Percentiles rank a stretch among this genome's conserved stretches.
phyloP scores from a whole-genome alignment of 1,139 yeast species.

The Geotrichum histeridarum region DNA sequence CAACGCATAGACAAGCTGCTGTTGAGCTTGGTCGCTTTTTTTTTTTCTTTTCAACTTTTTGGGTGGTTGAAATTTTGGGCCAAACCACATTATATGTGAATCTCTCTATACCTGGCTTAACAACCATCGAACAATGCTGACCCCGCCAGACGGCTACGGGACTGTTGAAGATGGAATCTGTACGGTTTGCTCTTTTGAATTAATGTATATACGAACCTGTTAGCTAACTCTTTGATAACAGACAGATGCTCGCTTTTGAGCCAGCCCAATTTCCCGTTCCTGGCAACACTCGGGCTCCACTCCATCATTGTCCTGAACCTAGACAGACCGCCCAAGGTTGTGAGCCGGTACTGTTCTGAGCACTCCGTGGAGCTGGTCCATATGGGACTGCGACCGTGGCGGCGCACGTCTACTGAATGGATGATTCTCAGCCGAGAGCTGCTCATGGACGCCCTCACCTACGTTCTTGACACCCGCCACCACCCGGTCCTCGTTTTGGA shows the following conservation, averaged over 20 bases:
- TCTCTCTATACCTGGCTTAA: background rate
- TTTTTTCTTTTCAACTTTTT: no score
- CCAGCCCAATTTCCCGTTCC: conserved; percentile 72
- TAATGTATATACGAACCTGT: background rate
- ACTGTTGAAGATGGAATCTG: conserved; percentile 53
- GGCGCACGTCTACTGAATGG: conserved; percentile 30
- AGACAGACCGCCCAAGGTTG: conserved; percentile 52
- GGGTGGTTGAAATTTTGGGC: no score
- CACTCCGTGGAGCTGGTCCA: conserved; percentile 35
- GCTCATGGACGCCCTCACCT: conserved; percentile 36
- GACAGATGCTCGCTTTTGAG: conserved; percentile 52
- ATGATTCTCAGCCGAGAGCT: conserved; percentile 34
- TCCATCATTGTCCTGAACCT: conserved; percentile 61
- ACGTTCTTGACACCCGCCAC: conserved; percentile 57
- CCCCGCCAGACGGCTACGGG: conserved; percentile 59
- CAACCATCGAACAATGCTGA: conserved; percentile 41
- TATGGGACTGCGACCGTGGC: conserved; percentile 39
- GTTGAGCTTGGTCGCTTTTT: no score
- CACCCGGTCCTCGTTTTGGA: conserved; percentile 75
- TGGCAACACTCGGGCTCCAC: conserved; percentile 64
- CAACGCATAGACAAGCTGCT: background rate
- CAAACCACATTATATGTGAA: no score
- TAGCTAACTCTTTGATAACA: background rate
- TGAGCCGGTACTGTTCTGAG: conserved; percentile 44
- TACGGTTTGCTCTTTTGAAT: background rate